A percentile compares a stretch with the other conserved stretches of the same genome.
Evolutionary conservation across 2,329 filamentous ascomycete species (phyloP).

Genomic region (Epichloe coenophiala): DNA sequence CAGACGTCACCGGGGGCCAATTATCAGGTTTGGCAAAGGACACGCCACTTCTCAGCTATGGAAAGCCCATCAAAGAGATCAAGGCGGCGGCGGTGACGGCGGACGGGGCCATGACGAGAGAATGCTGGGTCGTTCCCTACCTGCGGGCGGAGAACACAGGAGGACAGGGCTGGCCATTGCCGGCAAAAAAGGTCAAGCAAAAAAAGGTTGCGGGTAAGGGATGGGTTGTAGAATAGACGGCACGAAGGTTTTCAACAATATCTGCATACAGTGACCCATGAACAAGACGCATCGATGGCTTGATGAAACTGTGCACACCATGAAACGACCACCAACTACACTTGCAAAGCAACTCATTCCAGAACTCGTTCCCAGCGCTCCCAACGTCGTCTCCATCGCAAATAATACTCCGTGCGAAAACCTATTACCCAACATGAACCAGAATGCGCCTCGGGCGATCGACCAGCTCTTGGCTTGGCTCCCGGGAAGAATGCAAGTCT

Average conservation of each 20-base stretch:
- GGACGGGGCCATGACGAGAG: constrained; percentile 35
- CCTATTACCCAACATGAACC: too few relatives aligned
- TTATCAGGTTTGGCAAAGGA: constrained; percentile 68
- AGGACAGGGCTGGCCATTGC: constrained; percentile 69
- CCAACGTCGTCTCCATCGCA: too few relatives aligned
- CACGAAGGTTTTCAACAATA: not conserved
- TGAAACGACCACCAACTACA: too few relatives aligned
- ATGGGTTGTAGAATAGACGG: constrained; percentile 52
- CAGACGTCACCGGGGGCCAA: constrained; percentile 62
- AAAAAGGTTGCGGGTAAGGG: constrained; percentile 55
- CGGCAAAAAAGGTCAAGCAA: constrained; percentile 74
- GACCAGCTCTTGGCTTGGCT: too few relatives aligned
- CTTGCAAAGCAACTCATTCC: too few relatives aligned
- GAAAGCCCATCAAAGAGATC: constrained; percentile 84
- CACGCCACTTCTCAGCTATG: constrained; percentile 70
- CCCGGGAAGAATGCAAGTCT: not conserved
- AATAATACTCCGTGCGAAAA: too few relatives aligned
- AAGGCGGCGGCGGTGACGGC: constrained; percentile 25
- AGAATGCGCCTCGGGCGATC: too few relatives aligned
- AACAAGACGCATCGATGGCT: not conserved
- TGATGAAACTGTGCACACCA: too few relatives aligned
- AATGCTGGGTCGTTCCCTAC: constrained; percentile 74
- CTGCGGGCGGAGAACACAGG: constrained; percentile 54
- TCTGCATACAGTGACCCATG: too few relatives aligned
- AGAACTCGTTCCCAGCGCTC: too few relatives aligned